Evolutionary conservation across 2,329 filamentous ascomycete species (phyloP), one percentile per base, ranked within the genome.

Genomic region (Xylariaceae sp.): DNA sequence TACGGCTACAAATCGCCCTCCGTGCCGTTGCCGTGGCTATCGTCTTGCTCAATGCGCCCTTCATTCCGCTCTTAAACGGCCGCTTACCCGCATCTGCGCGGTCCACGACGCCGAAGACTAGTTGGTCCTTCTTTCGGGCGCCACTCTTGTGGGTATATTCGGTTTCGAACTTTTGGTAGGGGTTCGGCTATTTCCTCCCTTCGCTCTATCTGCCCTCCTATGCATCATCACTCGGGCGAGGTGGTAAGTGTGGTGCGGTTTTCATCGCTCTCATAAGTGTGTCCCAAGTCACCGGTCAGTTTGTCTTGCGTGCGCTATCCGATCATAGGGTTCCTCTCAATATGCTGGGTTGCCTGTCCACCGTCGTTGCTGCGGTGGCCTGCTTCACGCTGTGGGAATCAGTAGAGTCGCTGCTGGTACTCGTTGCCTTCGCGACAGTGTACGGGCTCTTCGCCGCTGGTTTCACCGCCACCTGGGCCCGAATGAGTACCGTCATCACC

Each of bases 361-460:
- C 71, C 1, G 36, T 73, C 2, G 66, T 73, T 11, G 75, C 78
- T 0, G 72, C 73, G 0, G 52, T 75, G 1, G 71, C 76, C 1
- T 71, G 71, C 0, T 68, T 82, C 32, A 63, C 77, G 0, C 63
- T 81, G 9, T 82, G 80, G 80, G 76, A 77, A 3, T 54, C 79
- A 10, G 71, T 72, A 7, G 67, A 68, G 4, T 67, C 71, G 0
- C 62, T 77, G 2, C 68, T 67, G 0, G 56, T 75, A 1, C 66
- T 82, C 1, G 64, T 75, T 0, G 49, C 73, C 0, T 83, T 82
- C 57, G 69, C 73, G 2, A 58, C 79, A 2, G 64, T 72, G 0
- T 83, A 77, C 58, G 80, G 79, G 5, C 80, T 81, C 66, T 82
- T 81, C 49, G 75, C 74, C 0, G 71, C 73, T 18, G 76, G 74